Conservation (phyloP, 75 land plant genomes). For the Azolla pinnata region DNA sequence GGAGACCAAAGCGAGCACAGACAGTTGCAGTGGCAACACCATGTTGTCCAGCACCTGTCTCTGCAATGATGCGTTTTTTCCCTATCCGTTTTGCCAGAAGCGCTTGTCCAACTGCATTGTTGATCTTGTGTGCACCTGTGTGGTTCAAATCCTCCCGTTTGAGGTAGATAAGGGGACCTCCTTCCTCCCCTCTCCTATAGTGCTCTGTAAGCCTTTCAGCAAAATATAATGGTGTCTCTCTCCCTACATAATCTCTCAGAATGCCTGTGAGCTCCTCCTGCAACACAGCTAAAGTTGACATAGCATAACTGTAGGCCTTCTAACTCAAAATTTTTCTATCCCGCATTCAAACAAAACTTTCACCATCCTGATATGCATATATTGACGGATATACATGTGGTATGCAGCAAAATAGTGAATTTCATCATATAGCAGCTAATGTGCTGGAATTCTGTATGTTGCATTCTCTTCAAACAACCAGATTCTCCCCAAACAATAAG, state of each 20-base stretch:
- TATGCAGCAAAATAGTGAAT: no score
- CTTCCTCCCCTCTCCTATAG: constrained; percentile 44
- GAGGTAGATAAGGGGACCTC: constrained; percentile 74
- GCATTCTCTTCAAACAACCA: no score
- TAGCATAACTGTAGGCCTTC: no score
- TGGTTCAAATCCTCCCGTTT: constrained; percentile 91
- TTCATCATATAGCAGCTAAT: no score
- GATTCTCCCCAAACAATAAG: no score
- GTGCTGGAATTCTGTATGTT: no score
- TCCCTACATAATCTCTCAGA: constrained; percentile 81
- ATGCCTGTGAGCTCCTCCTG: constrained; percentile 60
- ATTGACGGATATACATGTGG: no score
- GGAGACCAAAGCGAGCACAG: constrained; percentile 65
- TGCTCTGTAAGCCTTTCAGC: constrained; percentile 70
- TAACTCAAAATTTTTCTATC: no score
- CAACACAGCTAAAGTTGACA: no score
- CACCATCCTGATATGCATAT: no score
- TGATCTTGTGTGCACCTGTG: constrained; percentile 87
- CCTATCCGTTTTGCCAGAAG: constrained; percentile 77
- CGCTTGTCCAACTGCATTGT: constrained; percentile 88
- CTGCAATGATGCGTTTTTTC: constrained; percentile 62
- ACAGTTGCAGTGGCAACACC: constrained; percentile 92
- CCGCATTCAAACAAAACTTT: no score
- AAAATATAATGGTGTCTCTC: constrained; percentile 82
- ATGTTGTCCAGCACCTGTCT: constrained; percentile 92